These are phyloP conservation scores for Marsdenia floribunda DNA, from an alignment of 257 asterid genomes.

Conservation along the genomic window DNA sequence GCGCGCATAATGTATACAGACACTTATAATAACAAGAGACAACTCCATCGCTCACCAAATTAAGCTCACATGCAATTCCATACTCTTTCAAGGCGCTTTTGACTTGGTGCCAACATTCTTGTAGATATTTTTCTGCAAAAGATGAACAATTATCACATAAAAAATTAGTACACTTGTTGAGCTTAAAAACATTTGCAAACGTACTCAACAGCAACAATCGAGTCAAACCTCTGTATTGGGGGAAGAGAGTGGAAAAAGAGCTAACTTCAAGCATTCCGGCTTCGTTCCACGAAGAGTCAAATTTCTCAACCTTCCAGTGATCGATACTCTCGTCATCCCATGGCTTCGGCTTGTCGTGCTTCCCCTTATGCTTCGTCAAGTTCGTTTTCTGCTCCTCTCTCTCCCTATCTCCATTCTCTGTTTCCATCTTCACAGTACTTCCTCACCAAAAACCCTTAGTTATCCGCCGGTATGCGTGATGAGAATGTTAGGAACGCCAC, in stretches of 20 bases:
- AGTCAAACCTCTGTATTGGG: slow-evolving; percentile 41
- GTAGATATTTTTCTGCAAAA: slow-evolving; percentile 70
- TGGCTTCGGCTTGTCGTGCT: slow-evolving; percentile 71
- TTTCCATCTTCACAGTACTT: slow-evolving; percentile 2
- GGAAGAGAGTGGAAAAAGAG: slow-evolving; percentile 74
- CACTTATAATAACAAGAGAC: neutral
- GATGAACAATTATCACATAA: neutral
- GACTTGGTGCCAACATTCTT: slow-evolving; percentile 80
- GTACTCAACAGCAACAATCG: neutral
- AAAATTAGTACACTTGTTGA: neutral
- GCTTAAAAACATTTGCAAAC: neutral
- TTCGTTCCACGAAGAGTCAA: slow-evolving; percentile 68
- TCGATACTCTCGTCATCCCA: slow-evolving; percentile 69
- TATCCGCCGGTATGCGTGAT: no score
- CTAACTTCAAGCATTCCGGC: slow-evolving; percentile 62
- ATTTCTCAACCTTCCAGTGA: slow-evolving; percentile 70
- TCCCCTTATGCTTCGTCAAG: slow-evolving; percentile 52
- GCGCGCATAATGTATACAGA: neutral
- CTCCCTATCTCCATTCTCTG: neutral
- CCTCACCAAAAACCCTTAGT: neutral
- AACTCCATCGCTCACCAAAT: slow-evolving; percentile 49
- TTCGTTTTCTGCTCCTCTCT: slow-evolving; percentile 27
- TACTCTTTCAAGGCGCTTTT: slow-evolving; percentile 70
- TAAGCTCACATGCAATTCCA: slow-evolving; percentile 58
- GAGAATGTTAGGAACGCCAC: neutral